Base-by-base conservation (phyloP, 2,329 filamentous ascomycete species). In the Malbranchea zuffiana region DNA sequence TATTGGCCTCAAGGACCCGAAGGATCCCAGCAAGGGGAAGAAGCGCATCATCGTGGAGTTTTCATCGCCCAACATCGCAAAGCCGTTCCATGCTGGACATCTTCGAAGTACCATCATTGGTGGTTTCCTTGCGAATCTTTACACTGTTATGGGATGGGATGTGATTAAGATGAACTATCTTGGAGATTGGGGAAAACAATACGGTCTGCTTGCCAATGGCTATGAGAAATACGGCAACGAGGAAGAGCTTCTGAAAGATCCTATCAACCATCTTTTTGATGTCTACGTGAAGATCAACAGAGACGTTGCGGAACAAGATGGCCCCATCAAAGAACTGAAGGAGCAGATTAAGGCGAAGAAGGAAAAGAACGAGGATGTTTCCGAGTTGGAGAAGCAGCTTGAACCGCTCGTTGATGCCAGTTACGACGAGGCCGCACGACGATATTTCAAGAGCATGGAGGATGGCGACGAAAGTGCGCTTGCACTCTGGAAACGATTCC, bases 171-270 rank as follows among this genome's bases (percentile, higher is more conserved):
- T 79, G 69, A 79, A 80, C 60, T 79, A 79, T 54, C 66, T 79
- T 3, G 75, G 75, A 43, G 75, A 80, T 51, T 80, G 75, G 75
- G 75, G 75, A 35, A 78, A 78, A 63, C 75, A 79, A 54, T 78
- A 78, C 43, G 75, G 75, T 49, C 63, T 80, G 21, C 59, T 78
- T 34, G 74, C 72, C 6, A 69, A 76, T 40, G 75, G 75, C 1
- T 80, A 74, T 52, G 68, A 75, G 49, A 65, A 67, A 45, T 79
- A 72, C 44, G 75, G 75, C 31, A 69, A 63, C 41, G 74, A 78
- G 54, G 71, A 75, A 45, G 67, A 71, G 47, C 60, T 79, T 23
- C 55, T 65, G 35, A 68, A 67, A 49, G 73, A 79, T 51, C 74
- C 75, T 1, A 77, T 78, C 48, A 74, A 73, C 50, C 75, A 79